Evolutionary conservation across 2,329 filamentous ascomycete genomes (phyloP), one percentile per base, ranked within the genome.

Genomic region (Pseudogymnoascus sp.): DNA sequence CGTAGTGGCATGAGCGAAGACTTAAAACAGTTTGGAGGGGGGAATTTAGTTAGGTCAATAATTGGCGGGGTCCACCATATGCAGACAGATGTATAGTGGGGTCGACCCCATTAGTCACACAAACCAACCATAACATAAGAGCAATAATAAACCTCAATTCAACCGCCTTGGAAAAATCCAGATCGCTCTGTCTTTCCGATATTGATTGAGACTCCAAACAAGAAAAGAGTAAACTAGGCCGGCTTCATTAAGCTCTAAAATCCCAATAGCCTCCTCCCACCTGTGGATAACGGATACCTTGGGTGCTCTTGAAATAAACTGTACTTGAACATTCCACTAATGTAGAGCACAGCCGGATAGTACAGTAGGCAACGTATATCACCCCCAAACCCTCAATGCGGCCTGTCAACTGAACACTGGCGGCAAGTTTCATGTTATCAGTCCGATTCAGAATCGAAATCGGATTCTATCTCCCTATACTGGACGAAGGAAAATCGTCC

Each of bases 401-500:
- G 17, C 50, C 28, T 57, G 50, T 19, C 3, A 57, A 35, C 50
- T 35, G 17, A 15, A 57, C 28, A 19, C 50, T 33, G 50, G 10
- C 28, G 28, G 28, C 10, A 57, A 33, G 10, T 2, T 35, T 35
- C 50, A 15, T 57, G 10, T 35, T 57, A 15, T 35, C 17, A 73
- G 62, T 72, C 71, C 9, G 71, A 74, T 23, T 69, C 67, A 10
- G 66, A 65, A 47, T 69, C 67, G 10, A 65, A 71, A n/a, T 70
- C 69, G 1, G 67, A 68, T 61, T 70, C 70, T 1, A 53, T 59
- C 17, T 74, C 72, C 60, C 72, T 69, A 26, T 68, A 69, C 9
- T 71, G 62, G 19, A 68, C 66, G 44, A 73, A 76, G 8, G 74
- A 72, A 60, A 76, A 76, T 50, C 69, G 71, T 7, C 74, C 75